phyloP scores from a whole-genome alignment of 352 stramenopile species.

The Pythium phragmiticola region DNA sequence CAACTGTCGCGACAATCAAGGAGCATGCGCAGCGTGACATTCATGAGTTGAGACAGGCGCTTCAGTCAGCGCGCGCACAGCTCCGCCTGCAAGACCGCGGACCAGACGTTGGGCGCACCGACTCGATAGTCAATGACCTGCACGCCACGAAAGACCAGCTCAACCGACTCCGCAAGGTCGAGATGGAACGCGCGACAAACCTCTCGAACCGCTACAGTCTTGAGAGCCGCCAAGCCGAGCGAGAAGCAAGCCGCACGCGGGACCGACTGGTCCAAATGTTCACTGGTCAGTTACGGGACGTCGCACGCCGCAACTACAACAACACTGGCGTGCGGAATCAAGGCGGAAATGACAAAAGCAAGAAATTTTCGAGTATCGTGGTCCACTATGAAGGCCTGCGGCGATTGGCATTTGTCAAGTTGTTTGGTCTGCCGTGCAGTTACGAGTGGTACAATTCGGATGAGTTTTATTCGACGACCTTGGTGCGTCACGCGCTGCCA shows the following conservation, averaged over 20 bases:
- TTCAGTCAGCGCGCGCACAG: constrained; percentile 46
- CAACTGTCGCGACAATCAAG: constrained; percentile 46
- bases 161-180: constrained; percentile 44
- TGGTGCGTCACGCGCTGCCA: constrained; percentile 41
- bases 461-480: constrained; percentile 43
- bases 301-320: constrained; percentile 34
- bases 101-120: constrained; percentile 42
- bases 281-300: constrained; percentile 47
- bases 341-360: constrained; percentile 9
- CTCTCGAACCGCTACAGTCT: constrained; percentile 49
- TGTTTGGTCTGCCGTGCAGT: constrained; percentile 49
- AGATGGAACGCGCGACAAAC: constrained; percentile 44
- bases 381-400: constrained; percentile 56
- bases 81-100: constrained; percentile 59
- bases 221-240: constrained; percentile 55
- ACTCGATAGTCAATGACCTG: constrained; percentile 60
- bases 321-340: constrained; percentile 10
- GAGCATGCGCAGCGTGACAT: constrained; percentile 50
- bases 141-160: constrained; percentile 41
- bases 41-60: constrained; percentile 41
- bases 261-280: constrained; percentile 47
- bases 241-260: constrained; percentile 47
- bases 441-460: constrained; percentile 55
- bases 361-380: constrained; percentile 24
- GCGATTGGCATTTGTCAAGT: constrained; percentile 63